A percentile compares a stretch with the other conserved stretches of the same genome.
Conservation (phyloP, 148 eudicot genomes). For the Amaranthus hypochondriacus region DNA sequence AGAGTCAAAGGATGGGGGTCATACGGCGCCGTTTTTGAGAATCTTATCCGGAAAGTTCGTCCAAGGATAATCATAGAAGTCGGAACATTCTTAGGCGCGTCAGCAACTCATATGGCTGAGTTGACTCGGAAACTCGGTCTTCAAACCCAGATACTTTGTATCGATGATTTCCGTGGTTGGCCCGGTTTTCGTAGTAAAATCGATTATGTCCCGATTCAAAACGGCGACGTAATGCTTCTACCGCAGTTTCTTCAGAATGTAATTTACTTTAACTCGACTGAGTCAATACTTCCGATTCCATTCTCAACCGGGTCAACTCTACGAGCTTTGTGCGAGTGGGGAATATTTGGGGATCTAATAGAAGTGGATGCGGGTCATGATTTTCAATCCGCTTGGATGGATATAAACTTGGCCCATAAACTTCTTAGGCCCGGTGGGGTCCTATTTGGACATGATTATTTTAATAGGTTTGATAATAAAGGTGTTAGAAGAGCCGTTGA, state of each 20-base stretch:
- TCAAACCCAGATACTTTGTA: slow-evolving; percentile 55
- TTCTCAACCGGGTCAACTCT: slow-evolving; percentile 51
- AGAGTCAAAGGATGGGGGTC: slow-evolving; percentile 75
- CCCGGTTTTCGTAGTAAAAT: slow-evolving; percentile 33
- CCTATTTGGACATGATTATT: slow-evolving; percentile 68
- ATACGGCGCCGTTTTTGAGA: slow-evolving; percentile 54
- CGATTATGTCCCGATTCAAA: slow-evolving; percentile 34
- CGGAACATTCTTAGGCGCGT: slow-evolving; percentile 76
- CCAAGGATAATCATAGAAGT: slow-evolving; percentile 60
- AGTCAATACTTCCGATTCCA: slow-evolving; percentile 41
- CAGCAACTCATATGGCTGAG: slow-evolving; percentile 64
- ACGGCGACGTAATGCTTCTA: slow-evolving; percentile 50
- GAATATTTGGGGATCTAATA: slow-evolving; percentile 52
- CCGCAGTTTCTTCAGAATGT: slow-evolving; percentile 75
- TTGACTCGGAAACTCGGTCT: slow-evolving; percentile 44
- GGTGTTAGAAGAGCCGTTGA: slow-evolving; percentile 69
- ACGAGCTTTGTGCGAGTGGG: slow-evolving; percentile 54
- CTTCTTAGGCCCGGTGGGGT: slow-evolving; percentile 65
- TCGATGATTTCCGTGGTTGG: slow-evolving; percentile 85
- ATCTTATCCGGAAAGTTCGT: slow-evolving; percentile 37
- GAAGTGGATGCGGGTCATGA: slow-evolving; percentile 78
- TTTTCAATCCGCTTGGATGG: slow-evolving; percentile 73
- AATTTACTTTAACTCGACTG: slow-evolving; percentile 28
- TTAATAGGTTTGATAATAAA: slow-evolving; percentile 38
- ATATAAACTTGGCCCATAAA: slow-evolving; percentile 64